A percentile compares a stretch with the other conserved stretches of the same genome.
These are phyloP conservation scores for Neocucurbitaria cava DNA, from an alignment of 2,329 filamentous ascomycete species.

Conservation along the genomic window DNA sequence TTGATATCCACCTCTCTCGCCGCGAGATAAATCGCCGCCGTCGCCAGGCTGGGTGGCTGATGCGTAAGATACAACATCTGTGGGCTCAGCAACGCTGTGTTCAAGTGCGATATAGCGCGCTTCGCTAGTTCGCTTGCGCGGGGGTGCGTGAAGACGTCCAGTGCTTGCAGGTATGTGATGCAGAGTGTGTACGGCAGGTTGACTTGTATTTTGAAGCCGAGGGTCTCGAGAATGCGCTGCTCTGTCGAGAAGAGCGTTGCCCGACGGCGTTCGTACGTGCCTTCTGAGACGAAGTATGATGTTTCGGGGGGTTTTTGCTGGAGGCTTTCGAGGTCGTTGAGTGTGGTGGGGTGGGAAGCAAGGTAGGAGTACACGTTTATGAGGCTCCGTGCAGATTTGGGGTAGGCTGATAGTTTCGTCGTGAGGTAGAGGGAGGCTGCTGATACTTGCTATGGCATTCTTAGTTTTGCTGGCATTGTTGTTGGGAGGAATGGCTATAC, in stretches of 20 bases:
- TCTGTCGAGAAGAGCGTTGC: conserved; percentile 77
- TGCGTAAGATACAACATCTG: conserved; percentile 92
- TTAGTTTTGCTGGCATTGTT: conserved; percentile 11
- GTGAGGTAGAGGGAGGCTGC: conserved; percentile 82
- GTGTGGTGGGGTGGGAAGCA: conserved; percentile 65
- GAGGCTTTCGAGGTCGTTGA: conserved; percentile 52
- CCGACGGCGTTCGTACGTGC: conserved; percentile 66
- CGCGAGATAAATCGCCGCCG: conserved; percentile 89
- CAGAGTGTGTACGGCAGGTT: conserved; percentile 85
- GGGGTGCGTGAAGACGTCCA: conserved; percentile 67
- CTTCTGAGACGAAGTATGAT: conserved; percentile 71
- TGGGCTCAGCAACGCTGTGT: conserved; percentile 82
- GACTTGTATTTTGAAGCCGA: conserved; percentile 85
- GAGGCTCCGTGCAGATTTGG: conserved; percentile 79
- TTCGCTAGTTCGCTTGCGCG: conserved; percentile 64
- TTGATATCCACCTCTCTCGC: conserved; percentile 77
- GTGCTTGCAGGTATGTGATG: conserved; percentile 89
- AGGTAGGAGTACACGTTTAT: conserved; percentile 88
- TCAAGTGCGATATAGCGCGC: conserved; percentile 79
- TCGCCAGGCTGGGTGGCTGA: conserved; percentile 84
- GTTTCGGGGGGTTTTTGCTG: conserved; percentile 30
- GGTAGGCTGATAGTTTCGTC: conserved; percentile 80
- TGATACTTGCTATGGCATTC: conserved; percentile 72
- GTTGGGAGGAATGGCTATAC: conserved; percentile 52
- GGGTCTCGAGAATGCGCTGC: conserved; percentile 73